These are phyloP conservation scores for Yarrowia sp. DNA, from an alignment of 805 yeast species.

Conservation along the genomic window DNA sequence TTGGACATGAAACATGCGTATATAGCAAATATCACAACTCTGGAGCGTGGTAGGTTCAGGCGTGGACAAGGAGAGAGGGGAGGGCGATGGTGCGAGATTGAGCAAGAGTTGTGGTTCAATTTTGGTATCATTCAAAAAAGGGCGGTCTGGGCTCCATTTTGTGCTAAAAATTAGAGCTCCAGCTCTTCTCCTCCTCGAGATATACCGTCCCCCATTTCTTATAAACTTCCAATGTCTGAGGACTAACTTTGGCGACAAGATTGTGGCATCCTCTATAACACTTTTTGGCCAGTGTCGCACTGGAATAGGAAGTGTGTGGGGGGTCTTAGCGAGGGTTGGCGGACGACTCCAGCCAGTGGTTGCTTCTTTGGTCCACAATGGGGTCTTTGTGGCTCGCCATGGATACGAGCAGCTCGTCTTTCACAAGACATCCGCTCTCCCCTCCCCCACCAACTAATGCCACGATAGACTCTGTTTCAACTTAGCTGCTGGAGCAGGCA, in stretches of 20 bases:
- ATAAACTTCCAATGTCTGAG: neutral
- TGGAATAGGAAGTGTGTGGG: constrained; percentile 14
- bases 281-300: neutral
- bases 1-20: constrained; percentile 26
- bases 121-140: no score
- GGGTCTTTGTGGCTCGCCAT: neutral
- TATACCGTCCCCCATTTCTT: no score
- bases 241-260: neutral
- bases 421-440: no score
- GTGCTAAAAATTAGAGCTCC: no score
- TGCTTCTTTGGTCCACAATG: constrained; percentile 15
- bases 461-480: no score
- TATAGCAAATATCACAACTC: constrained; percentile 20
- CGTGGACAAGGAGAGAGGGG: neutral
- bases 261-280: neutral
- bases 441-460: no score
- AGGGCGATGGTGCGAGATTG: no score
- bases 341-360: neutral
- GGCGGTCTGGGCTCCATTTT: no score
- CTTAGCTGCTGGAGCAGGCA: no score
- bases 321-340: neutral
- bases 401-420: no score
- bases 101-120: no score
- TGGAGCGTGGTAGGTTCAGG: constrained; percentile 1
- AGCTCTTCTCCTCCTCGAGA: no score